phyloP scores from a whole-genome alignment of 2,329 filamentous ascomycete genomes.

The Ascochyta lentis region DNA sequence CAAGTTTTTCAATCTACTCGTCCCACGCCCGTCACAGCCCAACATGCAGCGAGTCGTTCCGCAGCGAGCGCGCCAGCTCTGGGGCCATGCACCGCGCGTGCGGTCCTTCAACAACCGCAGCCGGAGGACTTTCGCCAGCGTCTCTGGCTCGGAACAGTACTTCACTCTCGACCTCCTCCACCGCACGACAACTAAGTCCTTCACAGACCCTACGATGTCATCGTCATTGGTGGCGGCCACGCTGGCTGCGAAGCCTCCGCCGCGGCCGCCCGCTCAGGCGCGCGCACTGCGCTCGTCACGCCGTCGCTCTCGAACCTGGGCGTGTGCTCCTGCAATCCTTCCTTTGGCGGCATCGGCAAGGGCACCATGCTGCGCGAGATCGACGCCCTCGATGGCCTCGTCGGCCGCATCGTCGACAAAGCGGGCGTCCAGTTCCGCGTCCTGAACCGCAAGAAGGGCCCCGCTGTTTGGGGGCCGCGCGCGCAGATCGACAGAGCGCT shows the following conservation, averaged over 20 bases:
- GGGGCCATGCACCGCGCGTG: conserved; percentile 57
- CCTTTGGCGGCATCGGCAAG: conserved; percentile 98
- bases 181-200: conserved; percentile 22
- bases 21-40: conserved; percentile 5
- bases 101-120: conserved; percentile 47
- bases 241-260: conserved; percentile 93
- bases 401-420: conserved; percentile 88
- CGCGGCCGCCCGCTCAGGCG: conserved; percentile 86
- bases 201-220: conserved; percentile 80
- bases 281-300: conserved; percentile 87
- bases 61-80: conserved; percentile 50
- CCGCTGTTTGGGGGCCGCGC: conserved; percentile 94
- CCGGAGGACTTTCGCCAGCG: conserved; percentile 54
- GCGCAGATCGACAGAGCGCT: conserved; percentile 93
- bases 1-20: conserved; percentile 23
- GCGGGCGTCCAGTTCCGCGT: conserved; percentile 93
- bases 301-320: conserved; percentile 88
- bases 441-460: conserved; percentile 87
- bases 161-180: neutral
- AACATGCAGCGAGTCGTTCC: conserved; percentile 36
- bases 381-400: conserved; percentile 90
- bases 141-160: conserved; percentile 47
- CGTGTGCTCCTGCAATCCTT: conserved; percentile 95
- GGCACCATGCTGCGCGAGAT: conserved; percentile 95
- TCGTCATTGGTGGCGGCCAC: conserved; percentile 95